Evolutionary conservation across 257 asterid species (phyloP).

Genomic region (Jacaranda copaia): DNA sequence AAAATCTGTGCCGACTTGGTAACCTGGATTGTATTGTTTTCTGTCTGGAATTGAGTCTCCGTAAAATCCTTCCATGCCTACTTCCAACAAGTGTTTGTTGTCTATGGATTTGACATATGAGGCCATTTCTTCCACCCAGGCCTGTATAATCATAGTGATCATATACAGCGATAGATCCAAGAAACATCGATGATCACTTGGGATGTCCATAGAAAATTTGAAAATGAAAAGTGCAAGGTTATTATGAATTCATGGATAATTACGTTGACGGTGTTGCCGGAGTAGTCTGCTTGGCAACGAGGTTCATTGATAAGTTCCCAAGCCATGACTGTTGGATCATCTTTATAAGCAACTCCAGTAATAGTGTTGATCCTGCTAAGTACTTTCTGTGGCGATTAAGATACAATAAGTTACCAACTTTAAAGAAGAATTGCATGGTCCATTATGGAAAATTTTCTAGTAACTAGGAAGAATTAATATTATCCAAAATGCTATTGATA

Average conservation of each 20-base stretch:
- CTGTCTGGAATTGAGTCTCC: constrained; percentile 54
- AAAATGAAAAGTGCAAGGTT: background rate
- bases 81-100: constrained; percentile 48
- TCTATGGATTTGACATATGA: constrained; percentile 55
- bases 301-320: constrained; percentile 72
- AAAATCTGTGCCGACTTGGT: constrained; percentile 62
- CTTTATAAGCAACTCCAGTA: constrained; percentile 46
- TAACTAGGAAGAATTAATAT: too few relatives aligned
- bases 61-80: constrained; percentile 68
- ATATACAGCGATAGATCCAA: background rate
- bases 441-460: too few relatives aligned
- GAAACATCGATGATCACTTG: too few relatives aligned
- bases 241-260: background rate
- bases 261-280: constrained; percentile 53
- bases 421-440: too few relatives aligned
- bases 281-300: constrained; percentile 57
- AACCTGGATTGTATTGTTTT: constrained; percentile 59
- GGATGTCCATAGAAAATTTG: background rate
- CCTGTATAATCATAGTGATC: constrained; percentile 33
- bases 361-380: constrained; percentile 46
- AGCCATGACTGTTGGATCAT: constrained; percentile 63
- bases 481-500: too few relatives aligned
- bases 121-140: constrained; percentile 64
- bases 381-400: background rate
- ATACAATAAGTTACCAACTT: background rate